These are phyloP conservation scores for Balamuthia mandrillaris DNA, from an alignment of 208 protist species.

Conservation along the genomic window DNA sequence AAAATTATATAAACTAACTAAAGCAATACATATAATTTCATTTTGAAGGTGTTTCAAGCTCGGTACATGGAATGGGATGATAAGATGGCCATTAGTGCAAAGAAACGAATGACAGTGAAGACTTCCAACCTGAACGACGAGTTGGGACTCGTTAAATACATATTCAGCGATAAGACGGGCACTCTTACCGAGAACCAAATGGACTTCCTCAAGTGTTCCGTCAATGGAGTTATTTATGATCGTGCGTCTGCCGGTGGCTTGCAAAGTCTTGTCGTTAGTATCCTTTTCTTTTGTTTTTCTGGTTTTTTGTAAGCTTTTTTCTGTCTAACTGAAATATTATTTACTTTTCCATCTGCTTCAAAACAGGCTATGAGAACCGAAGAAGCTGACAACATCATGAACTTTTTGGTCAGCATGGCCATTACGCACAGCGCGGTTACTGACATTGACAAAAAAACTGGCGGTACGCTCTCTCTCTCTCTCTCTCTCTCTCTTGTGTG, in stretches of 20 bases:
- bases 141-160: conserved; percentile 49
- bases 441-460: not conserved
- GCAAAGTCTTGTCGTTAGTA: not conserved
- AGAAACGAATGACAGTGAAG: conserved; percentile 39
- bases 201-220: conserved; percentile 63
- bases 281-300: not conserved
- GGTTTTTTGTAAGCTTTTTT: not conserved
- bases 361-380: not conserved
- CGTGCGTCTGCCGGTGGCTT: conserved; percentile 11
- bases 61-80: conserved; percentile 62
- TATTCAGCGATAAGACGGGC: conserved; percentile 72
- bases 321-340: not conserved
- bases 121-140: conserved; percentile 65
- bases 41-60: conserved; percentile 26
- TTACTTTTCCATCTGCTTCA: not conserved
- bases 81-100: conserved; percentile 25
- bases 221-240: conserved; percentile 40
- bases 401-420: conserved; percentile 38
- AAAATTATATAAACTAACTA: not conserved
- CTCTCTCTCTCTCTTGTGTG: not conserved
- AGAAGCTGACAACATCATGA: not conserved
- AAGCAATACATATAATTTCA: not conserved
- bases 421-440: conserved; percentile 18
- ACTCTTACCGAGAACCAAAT: conserved; percentile 69
- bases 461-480: not conserved